Evolutionary conservation across 805 yeast species (phyloP), one percentile per base, ranked within the genome.

Genomic region (Lipomyces kockii): DNA sequence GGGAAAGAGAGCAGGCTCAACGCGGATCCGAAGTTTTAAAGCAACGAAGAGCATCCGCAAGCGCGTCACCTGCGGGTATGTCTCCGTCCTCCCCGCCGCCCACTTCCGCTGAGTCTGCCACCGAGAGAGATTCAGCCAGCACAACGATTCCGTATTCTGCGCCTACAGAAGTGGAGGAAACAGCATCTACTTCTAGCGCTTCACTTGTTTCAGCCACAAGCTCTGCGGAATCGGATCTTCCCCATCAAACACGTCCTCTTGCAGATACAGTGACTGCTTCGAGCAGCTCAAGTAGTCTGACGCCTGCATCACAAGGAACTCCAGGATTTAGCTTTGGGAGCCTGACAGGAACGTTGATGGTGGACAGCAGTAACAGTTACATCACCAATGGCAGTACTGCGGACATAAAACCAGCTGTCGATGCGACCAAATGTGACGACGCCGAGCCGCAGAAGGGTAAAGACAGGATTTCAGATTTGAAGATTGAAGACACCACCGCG

Each of bases 1-100:
- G 54, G 1, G 69, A 69, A 1, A 63, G 61, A 59, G 63, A 79
- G 65, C 77, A 77, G 60, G 80, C 62, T n/a, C 61, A 64, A 52
- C 64, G 66, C 7, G 62, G 66, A 7, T 58, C 62, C 27, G 64
- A 43, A 14, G 68, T 37, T 61, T 57, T 27, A 3, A 2, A 27
- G 32, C 43, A 62, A n/a, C 32, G 60, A 12, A 5, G 64, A 9
- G 59, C 37, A 29, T 55, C 64, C 20, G 56, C 60, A 52, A 29
- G n/a, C 32, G n/a, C 17, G 2, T 52, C 55, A 25, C 49, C 49
- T 9, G 2, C 49, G 49, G n/a, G 34, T 14, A 52, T 35, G n/a
- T 25, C 55, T 52, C 34, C 55, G 17, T 52, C 55, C 8, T 12
- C 53, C 9, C 7, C 55, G 17, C 34, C 11, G 32, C 55, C 55